Percentiles rank a stretch among this genome's conserved stretches.
Conservation (phyloP, 371 early-diverging fungal species). For the Mortierella sp. region DNA sequence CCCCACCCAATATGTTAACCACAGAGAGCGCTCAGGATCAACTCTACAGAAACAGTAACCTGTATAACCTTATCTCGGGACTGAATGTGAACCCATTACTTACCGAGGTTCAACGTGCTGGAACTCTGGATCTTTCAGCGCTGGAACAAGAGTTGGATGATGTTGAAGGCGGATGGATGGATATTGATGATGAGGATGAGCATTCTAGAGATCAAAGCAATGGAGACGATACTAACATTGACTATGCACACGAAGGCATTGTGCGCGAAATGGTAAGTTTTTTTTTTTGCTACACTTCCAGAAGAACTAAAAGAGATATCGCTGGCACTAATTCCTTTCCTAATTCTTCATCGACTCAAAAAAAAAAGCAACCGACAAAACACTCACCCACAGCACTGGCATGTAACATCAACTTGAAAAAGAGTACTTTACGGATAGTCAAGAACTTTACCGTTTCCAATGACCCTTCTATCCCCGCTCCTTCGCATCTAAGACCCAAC, state of each 20-base stretch:
- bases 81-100: slow-evolving; percentile 45
- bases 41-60: slow-evolving; percentile 42
- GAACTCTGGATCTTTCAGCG: slow-evolving; percentile 43
- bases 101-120: slow-evolving; percentile 50
- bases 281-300: neutral
- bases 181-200: slow-evolving; percentile 40
- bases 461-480: slow-evolving; percentile 29
- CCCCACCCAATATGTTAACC: neutral
- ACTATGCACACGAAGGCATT: slow-evolving; percentile 37
- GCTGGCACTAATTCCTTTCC: no score
- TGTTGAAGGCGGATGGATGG: slow-evolving; percentile 55
- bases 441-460: slow-evolving; percentile 45
- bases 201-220: neutral
- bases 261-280: slow-evolving; percentile 44
- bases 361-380: slow-evolving; percentile 46
- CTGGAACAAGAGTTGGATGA: slow-evolving; percentile 50
- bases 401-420: slow-evolving; percentile 49
- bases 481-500: slow-evolving; percentile 43
- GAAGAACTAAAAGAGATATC: no score
- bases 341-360: no score
- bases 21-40: slow-evolving; percentile 34
- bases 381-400: slow-evolving; percentile 52
- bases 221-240: slow-evolving; percentile 26
- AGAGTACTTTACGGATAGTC: slow-evolving; percentile 47
- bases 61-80: slow-evolving; percentile 53